Conservation (phyloP, 805 yeast genomes). For the Pichia scutulata region DNA sequence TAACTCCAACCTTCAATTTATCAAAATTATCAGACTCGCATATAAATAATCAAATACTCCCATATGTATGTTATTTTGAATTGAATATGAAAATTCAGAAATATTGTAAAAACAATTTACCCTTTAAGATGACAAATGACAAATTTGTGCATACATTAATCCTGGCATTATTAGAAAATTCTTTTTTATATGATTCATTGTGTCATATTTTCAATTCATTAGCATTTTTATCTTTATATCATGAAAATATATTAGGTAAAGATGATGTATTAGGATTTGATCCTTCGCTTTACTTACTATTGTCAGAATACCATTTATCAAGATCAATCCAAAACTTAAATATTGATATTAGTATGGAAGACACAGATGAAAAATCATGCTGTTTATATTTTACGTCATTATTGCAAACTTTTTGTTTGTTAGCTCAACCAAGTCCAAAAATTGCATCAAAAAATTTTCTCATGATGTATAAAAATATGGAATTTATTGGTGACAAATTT, state of each 20-base stretch:
- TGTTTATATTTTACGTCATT: conserved; percentile 7
- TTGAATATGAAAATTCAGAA: conserved; percentile 3
- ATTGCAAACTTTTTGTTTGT: conserved; percentile 10
- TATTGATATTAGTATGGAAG: conserved; percentile 6
- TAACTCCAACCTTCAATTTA: conserved; percentile 3
- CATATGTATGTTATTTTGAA: conserved; percentile 9
- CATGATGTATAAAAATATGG: conserved; percentile 10
- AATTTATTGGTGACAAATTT: conserved; percentile 5
- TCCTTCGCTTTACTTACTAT: conserved; percentile 10
- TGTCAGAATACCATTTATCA: conserved; percentile 17
- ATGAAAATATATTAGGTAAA: neutral
- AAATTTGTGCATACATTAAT: neutral
- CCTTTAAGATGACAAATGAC: conserved; percentile 6
- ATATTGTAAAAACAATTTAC: conserved; percentile 6
- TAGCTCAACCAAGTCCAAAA: conserved; percentile 14
- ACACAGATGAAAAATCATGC: conserved; percentile 5
- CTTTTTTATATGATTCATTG: conserved; percentile 8
- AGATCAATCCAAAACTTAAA: conserved; percentile 12
- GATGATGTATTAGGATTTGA: conserved; percentile 8
- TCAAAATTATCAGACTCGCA: conserved; percentile 1
- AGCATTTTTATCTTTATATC: conserved; percentile 12
- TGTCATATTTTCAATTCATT: conserved; percentile 11
- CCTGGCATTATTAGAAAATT: neutral
- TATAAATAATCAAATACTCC: conserved; percentile 2
- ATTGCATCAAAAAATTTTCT: conserved; percentile 13